Conservation (phyloP, 257 asterid genomes). For the Capsicum pubescens region DNA sequence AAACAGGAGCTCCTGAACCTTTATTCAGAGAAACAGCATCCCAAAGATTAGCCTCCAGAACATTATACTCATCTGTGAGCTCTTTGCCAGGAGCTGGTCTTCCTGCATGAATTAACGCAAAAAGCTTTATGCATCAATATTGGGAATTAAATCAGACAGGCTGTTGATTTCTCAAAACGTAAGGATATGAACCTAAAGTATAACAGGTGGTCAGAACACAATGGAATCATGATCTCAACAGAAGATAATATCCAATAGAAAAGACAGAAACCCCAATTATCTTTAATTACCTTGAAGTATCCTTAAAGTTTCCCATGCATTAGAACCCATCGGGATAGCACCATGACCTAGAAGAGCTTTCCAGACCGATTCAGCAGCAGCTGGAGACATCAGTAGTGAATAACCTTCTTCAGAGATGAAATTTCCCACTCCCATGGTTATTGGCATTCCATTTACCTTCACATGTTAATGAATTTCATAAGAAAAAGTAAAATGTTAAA, state of each 20-base stretch:
- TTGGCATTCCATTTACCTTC: slow-evolving; percentile 88
- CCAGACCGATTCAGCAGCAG: slow-evolving; percentile 66
- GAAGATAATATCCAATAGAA: neutral
- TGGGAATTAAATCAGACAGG: neutral
- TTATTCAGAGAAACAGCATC: slow-evolving; percentile 84
- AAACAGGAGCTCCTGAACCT: slow-evolving; percentile 48
- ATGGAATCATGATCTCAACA: neutral
- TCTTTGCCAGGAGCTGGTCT: slow-evolving; percentile 94
- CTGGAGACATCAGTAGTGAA: slow-evolving; percentile 76
- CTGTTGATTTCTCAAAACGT: neutral
- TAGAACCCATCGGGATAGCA: slow-evolving; percentile 71
- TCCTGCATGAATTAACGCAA: slow-evolving; percentile 57
- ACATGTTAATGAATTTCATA: slow-evolving; percentile 29
- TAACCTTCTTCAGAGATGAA: slow-evolving; percentile 77
- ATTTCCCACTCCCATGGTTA: slow-evolving; percentile 92
- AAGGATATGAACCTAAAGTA: slow-evolving; percentile 12
- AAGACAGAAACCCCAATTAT: neutral
- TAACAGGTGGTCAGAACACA: slow-evolving; percentile 14
- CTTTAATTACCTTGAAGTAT: slow-evolving; percentile 72
- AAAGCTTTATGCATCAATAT: slow-evolving; percentile 23
- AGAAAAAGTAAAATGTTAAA: neutral
- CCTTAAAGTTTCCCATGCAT: slow-evolving; percentile 91
- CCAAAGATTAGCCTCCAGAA: slow-evolving; percentile 96
- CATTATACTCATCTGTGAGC: slow-evolving; percentile 87
- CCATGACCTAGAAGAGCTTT: slow-evolving; percentile 76